A percentile compares a stretch with the other conserved stretches of the same genome.
These are phyloP conservation scores for Hyaloperonospora arabidopsidis DNA, from an alignment of 352 stramenopile species.

Conservation along the genomic window DNA sequence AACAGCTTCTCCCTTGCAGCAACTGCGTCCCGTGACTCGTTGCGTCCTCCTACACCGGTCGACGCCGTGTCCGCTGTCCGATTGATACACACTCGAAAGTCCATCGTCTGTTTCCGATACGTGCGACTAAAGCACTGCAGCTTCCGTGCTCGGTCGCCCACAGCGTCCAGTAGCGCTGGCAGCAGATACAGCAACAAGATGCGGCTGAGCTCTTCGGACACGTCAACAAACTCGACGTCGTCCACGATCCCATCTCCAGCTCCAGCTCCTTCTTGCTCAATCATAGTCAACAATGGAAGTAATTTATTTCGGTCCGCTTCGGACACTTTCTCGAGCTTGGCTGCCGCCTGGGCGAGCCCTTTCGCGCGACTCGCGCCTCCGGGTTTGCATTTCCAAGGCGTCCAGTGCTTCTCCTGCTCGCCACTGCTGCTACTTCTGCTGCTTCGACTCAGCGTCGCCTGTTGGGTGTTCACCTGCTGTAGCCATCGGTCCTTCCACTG, in stretches of 20 bases:
- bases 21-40: constrained; percentile 5
- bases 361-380: constrained; percentile 13
- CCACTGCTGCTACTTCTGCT: constrained; percentile 3
- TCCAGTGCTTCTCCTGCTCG: constrained; percentile 24
- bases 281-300: constrained; percentile 31
- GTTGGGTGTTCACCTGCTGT: constrained; percentile 34
- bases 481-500: constrained; percentile 64
- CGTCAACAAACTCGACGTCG: constrained; percentile 41
- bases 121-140: constrained; percentile 50
- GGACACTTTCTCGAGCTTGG: constrained; percentile 47
- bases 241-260: constrained; percentile 1
- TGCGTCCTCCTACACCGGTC: neutral
- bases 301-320: constrained; percentile 40
- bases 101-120: constrained; percentile 54
- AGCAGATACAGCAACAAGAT: constrained; percentile 52
- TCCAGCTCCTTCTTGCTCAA: constrained; percentile 15
- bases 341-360: constrained; percentile 27
- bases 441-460: constrained; percentile 1
- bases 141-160: constrained; percentile 14
- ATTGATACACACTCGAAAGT: constrained; percentile 37
- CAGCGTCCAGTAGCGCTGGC: constrained; percentile 35
- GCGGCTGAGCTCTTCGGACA: constrained; percentile 46
- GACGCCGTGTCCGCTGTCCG: constrained; percentile 3
- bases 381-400: constrained; percentile 32
- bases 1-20: constrained; percentile 7